Evolutionary conservation across 305 asterid species (phyloP).

Genomic region (Fraxinus albicans): DNA sequence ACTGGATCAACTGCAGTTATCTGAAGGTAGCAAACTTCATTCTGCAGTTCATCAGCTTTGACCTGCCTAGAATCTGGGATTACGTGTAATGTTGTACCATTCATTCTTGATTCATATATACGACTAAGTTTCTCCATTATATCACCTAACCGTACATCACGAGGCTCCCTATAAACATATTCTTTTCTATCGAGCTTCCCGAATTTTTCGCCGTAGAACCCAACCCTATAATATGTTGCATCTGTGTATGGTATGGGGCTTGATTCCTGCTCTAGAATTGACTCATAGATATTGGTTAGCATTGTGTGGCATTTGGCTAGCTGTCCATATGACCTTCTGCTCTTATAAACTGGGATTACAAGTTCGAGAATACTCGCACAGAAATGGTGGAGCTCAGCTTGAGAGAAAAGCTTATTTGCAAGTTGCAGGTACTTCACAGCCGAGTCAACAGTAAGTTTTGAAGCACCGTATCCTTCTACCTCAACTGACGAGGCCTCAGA

Average conservation of each 20-base stretch:
- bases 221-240: conserved; percentile 95
- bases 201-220: conserved; percentile 90
- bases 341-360: conserved; percentile 90
- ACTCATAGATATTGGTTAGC: conserved; percentile 89
- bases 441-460: conserved; percentile 97
- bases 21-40: conserved; percentile 91
- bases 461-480: conserved; percentile 97
- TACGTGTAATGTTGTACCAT: conserved; percentile 80
- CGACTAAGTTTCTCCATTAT: conserved; percentile 99
- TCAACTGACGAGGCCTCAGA: conserved; percentile 95
- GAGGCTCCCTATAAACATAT: conserved; percentile 92
- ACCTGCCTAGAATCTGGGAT: conserved; percentile 99
- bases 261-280: conserved; percentile 98
- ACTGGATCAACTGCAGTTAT: conserved; percentile 99
- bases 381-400: conserved; percentile 98
- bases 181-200: conserved; percentile 85
- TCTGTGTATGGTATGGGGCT: conserved; percentile 97
- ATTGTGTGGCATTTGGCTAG: conserved; percentile 96
- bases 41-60: conserved; percentile 87
- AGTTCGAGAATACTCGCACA: conserved; percentile 97
- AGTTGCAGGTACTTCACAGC: conserved; percentile 98
- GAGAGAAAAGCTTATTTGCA: conserved; percentile 94
- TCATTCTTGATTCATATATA: conserved; percentile 90
- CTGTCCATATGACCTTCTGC: conserved; percentile 89
- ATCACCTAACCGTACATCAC: conserved; percentile 96